Evolutionary conservation across 1,284 basidiomycete genomes (phyloP).

Genomic region (Pholiota adiposa): DNA sequence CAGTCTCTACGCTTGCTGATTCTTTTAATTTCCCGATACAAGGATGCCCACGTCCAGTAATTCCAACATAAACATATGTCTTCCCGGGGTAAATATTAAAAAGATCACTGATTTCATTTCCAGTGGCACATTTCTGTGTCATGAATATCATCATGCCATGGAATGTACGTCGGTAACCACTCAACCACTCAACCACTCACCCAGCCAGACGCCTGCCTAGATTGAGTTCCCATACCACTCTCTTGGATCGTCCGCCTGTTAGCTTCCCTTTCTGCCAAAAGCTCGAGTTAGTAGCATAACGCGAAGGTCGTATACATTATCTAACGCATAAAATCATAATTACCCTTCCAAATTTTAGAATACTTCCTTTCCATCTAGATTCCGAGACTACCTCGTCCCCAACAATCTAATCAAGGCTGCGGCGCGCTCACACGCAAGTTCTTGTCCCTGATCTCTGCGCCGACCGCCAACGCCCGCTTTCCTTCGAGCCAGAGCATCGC

Average conservation of each 20-base stretch:
- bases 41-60: neutral
- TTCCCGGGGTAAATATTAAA: neutral
- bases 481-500: slow-evolving; percentile 86
- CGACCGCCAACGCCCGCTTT: slow-evolving; percentile 66
- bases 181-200: neutral
- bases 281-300: neutral
- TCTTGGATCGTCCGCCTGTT: neutral
- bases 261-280: neutral
- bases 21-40: neutral
- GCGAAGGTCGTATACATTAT: no score
- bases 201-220: neutral
- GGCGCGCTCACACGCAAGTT: neutral
- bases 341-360: neutral
- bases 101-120: slow-evolving; percentile 5
- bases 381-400: no score
- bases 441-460: slow-evolving; percentile 52
- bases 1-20: neutral
- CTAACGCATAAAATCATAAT: no score
- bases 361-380: neutral
- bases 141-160: neutral
- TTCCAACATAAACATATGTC: neutral
- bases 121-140: slow-evolving; percentile 1
- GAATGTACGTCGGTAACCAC: neutral
- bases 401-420: neutral
- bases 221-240: neutral